Percentiles rank a stretch among this genome's conserved stretches.
phyloP scores from a whole-genome alignment of 1,284 basidiomycete genomes.

The Agroathelia rolfsii region DNA sequence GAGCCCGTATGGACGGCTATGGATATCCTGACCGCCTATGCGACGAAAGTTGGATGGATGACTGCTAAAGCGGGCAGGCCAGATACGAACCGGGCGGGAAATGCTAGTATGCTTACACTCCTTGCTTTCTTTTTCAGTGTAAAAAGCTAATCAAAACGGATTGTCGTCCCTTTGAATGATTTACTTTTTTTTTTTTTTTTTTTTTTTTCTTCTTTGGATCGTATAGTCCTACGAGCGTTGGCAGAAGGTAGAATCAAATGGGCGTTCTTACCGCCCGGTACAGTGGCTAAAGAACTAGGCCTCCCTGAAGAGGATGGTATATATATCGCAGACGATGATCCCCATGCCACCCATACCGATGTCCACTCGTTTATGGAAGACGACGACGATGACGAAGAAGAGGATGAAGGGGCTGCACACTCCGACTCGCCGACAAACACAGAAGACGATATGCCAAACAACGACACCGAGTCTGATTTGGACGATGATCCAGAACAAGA shows the following conservation, averaged over 20 bases:
- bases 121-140: slow-evolving; percentile 11
- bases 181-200: background rate
- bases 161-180: background rate
- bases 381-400: slow-evolving; percentile 24
- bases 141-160: background rate
- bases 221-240: slow-evolving; percentile 63
- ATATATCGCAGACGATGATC: slow-evolving; percentile 52
- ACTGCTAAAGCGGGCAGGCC: slow-evolving; percentile 86
- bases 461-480: slow-evolving; percentile 20
- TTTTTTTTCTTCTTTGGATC: slow-evolving; percentile 2
- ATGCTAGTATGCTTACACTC: slow-evolving; percentile 55
- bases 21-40: slow-evolving; percentile 72
- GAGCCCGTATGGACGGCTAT: slow-evolving; percentile 60
- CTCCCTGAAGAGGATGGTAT: slow-evolving; percentile 20
- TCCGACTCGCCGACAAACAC: slow-evolving; percentile 10
- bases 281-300: slow-evolving; percentile 19
- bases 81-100: slow-evolving; percentile 82
- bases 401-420: slow-evolving; percentile 17
- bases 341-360: slow-evolving; percentile 18
- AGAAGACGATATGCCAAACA: slow-evolving; percentile 8
- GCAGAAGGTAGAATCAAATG: slow-evolving; percentile 75
- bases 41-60: slow-evolving; percentile 68
- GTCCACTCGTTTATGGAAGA: slow-evolving; percentile 21
- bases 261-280: slow-evolving; percentile 75
- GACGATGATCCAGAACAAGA: slow-evolving; percentile 18